Percentiles rank a stretch among this genome's conserved stretches.
Conservation (phyloP, 768 basidiomycete species). For the Kwoniella heveanensis region DNA sequence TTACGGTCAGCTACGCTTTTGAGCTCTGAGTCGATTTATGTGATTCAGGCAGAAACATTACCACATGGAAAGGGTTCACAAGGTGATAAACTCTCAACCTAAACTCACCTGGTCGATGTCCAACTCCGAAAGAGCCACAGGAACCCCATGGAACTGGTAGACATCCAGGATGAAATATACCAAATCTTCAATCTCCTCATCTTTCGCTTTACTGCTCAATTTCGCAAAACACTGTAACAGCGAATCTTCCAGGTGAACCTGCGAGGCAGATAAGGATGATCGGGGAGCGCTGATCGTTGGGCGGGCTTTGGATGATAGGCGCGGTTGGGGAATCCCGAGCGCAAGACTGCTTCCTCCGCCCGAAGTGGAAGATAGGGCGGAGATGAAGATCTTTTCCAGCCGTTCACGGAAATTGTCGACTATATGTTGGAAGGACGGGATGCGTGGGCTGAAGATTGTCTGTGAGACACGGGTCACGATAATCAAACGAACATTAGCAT, state of each 20-base stretch:
- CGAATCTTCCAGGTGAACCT: slow-evolving; percentile 64
- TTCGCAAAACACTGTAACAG: slow-evolving; percentile 85
- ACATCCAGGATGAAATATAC: slow-evolving; percentile 91
- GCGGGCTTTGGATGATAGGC: neutral
- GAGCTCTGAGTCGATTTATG: too few species aligned
- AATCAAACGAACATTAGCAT: too few species aligned
- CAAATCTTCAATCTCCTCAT: slow-evolving; percentile 94
- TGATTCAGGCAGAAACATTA: too few species aligned
- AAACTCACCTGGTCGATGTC: slow-evolving; percentile 80
- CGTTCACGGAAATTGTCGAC: slow-evolving; percentile 66
- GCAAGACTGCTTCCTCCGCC: slow-evolving; percentile 61
- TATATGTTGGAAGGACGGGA: slow-evolving; percentile 58
- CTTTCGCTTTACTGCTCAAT: slow-evolving; percentile 75
- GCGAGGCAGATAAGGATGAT: neutral
- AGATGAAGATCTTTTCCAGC: slow-evolving; percentile 75
- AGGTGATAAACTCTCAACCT: too few species aligned
- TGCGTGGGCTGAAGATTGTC: slow-evolving; percentile 51
- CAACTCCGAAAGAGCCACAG: slow-evolving; percentile 84
- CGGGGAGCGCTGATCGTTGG: neutral
- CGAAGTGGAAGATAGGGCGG: slow-evolving; percentile 60
- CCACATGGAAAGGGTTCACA: too few species aligned
- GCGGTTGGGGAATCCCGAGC: neutral
- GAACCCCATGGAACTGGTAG: slow-evolving; percentile 88
- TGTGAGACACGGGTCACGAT: slow-evolving; percentile 6
- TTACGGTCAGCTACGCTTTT: neutral